Percentiles rank a stretch among this genome's conserved stretches.
phyloP scores from a whole-genome alignment of 768 basidiomycete genomes.

The Panaeolus cyanescens region DNA sequence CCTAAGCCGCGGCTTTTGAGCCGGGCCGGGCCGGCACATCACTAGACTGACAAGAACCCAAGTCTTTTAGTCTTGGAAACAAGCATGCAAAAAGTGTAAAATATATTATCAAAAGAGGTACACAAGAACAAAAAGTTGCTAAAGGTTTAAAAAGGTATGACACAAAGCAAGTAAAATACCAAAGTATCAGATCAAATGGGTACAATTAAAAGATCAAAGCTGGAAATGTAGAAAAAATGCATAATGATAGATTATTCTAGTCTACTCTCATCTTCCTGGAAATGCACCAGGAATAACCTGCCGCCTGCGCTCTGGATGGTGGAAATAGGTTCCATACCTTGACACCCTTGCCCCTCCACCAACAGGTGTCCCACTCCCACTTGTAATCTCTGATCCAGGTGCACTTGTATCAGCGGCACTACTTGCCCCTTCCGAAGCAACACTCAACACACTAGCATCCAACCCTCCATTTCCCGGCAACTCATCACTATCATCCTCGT shows the following conservation, averaged over 20 bases:
- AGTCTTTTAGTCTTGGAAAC: no score
- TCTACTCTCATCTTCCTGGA: constrained; percentile 23
- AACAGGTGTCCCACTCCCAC: not conserved
- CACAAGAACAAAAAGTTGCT: no score
- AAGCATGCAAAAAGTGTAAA: no score
- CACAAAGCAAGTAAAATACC: no score
- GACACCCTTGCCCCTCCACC: constrained; percentile 35
- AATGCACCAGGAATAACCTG: constrained; percentile 65
- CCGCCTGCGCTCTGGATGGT: constrained; percentile 77
- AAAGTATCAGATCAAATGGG: not conserved
- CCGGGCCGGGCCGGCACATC: no score
- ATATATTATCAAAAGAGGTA: no score
- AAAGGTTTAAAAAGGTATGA: no score
- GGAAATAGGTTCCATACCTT: constrained; percentile 80
- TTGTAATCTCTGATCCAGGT: not conserved
- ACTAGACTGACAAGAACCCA: no score
- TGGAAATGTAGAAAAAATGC: not conserved
- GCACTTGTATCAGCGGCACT: constrained; percentile 1
- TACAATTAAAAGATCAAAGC: not conserved
- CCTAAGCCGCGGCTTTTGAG: no score
- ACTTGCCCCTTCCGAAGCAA: constrained; percentile 7
- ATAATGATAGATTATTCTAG: not conserved
- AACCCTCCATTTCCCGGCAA: constrained; percentile 23
- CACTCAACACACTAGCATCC: constrained; percentile 12
- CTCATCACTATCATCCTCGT: constrained; percentile 49